Evolutionary conservation across 768 basidiomycete species (phyloP), one percentile per base, ranked within the genome.

Genomic region (Kwoniella mangroviensis): DNA sequence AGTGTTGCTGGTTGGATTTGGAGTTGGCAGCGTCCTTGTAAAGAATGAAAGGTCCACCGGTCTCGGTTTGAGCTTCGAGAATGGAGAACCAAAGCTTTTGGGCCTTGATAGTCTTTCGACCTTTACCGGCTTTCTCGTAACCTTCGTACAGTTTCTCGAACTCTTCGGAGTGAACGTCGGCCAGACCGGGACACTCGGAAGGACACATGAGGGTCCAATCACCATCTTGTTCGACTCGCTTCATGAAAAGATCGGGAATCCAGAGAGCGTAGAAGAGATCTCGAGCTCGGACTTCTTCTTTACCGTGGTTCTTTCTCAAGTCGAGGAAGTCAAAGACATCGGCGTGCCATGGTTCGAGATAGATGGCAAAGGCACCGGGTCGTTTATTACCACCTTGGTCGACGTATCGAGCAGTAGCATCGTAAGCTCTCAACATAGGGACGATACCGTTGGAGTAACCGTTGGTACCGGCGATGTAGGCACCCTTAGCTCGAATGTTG

Each of bases 361-460:
- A 99, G 83, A 99, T 83, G 68, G 97, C 92, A 76, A 99, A 98
- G 1, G 97, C 97, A 70, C 97, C 97, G 1, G 97, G 97, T 26
- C 97, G 92, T 86, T 98, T 98, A 88, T 98, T 98, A 28, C 97
- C 97, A 62, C 97, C 96, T 81, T 98, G 96, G 83, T 98, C 97
- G 67, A 98, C 97, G 79, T 98, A 98, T 49, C 96, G 93, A 22
- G 97, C 97, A 10, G 97, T 98, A 26, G 95, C 93, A 79, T 99
- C 95, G 83, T 91, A 98, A 0, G 93, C 96, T 67, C 97, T 92
- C 54, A 99, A 90, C 96, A 99, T 99, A 15, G 97, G 97, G 1
- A 98, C 93, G 79, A 99, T 97, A 67, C 97, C 97, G 77, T 98
- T 99, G 2, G 95, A 98, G 84, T 97, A 96, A 1, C 97, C 97